Percentiles rank a stretch among this genome's conserved stretches.
Conservation (phyloP, 768 basidiomycete genomes). For the Tricholomella constricta region DNA sequence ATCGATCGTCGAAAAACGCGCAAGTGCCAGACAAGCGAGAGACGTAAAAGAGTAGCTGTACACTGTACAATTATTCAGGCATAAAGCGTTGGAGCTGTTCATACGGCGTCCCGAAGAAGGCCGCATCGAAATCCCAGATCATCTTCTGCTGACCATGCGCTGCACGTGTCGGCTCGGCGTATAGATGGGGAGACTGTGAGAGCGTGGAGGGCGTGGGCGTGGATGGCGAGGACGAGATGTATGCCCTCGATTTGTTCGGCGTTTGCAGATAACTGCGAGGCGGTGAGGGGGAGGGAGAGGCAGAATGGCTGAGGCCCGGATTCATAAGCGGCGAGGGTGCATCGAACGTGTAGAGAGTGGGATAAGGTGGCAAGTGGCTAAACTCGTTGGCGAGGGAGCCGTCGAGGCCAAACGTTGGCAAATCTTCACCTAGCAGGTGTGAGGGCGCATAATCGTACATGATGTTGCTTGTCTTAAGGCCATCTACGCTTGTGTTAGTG, state of each 20-base stretch:
- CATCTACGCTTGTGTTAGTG: too few species aligned
- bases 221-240: background rate
- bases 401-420: conserved; percentile 2
- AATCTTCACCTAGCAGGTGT: background rate
- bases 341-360: conserved; percentile 13
- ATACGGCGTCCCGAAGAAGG: conserved; percentile 6
- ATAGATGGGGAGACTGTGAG: conserved; percentile 2
- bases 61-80: conserved; percentile 4
- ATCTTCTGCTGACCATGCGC: conserved; percentile 3
- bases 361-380: conserved; percentile 3
- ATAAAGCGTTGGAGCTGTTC: conserved; percentile 3
- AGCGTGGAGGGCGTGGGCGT: conserved; percentile 4
- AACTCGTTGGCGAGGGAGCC: background rate
- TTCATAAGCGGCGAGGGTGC: conserved; percentile 6
- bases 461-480: too few species aligned
- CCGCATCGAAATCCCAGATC: conserved; percentile 11
- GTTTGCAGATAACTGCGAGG: conserved; percentile 1
- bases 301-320: conserved; percentile 14
- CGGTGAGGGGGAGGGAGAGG: conserved; percentile 12
- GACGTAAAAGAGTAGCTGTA: background rate
- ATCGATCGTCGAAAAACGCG: background rate
- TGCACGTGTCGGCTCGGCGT: background rate
- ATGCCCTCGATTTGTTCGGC: background rate
- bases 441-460: too few species aligned
- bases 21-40: conserved; percentile 6